Conservation (phyloP, 1,284 basidiomycete species). For the Tilletia setariae region DNA sequence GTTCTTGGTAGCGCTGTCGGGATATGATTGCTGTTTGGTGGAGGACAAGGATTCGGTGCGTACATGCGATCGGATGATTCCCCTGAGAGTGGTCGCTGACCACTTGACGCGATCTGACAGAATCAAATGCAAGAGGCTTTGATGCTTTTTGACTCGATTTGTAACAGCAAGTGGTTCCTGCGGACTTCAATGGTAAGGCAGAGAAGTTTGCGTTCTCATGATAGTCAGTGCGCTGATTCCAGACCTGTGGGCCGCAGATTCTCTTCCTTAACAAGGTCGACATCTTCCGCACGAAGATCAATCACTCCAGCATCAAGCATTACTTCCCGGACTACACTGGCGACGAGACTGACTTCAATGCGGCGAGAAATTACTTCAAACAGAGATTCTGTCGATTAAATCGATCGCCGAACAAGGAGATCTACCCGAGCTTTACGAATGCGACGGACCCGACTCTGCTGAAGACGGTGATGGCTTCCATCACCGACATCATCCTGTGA, state of each 20-base stretch:
- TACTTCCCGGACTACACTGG: conserved; percentile 62
- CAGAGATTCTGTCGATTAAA: conserved; percentile 76
- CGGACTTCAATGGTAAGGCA: conserved; percentile 75
- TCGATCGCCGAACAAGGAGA: conserved; percentile 79
- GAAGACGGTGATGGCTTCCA: conserved; percentile 75
- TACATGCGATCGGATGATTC: conserved; percentile 25
- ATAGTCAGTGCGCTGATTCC: conserved; percentile 13
- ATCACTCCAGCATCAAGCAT: conserved; percentile 73
- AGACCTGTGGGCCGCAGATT: conserved; percentile 61
- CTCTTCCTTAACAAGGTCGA: conserved; percentile 65
- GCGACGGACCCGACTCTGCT: conserved; percentile 90
- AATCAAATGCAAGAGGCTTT: conserved; percentile 96
- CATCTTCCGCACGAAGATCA: conserved; percentile 77
- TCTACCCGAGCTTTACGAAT: conserved; percentile 82
- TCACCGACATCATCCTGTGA: conserved; percentile 45
- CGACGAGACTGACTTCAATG: conserved; percentile 62
- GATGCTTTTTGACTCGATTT: conserved; percentile 93
- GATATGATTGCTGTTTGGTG: conserved; percentile 86
- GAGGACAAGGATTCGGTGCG: conserved; percentile 85
- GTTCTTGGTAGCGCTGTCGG: conserved; percentile 78
- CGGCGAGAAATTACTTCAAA: conserved; percentile 86
- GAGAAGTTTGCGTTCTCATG: conserved; percentile 20
- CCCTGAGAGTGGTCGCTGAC: not conserved
- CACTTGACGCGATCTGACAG: conserved; percentile 55
- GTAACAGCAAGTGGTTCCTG: conserved; percentile 91